Evolutionary conservation across 495 filamentous ascomycete genomes (phyloP).

Genomic region (Aspergillus funiculosus): DNA sequence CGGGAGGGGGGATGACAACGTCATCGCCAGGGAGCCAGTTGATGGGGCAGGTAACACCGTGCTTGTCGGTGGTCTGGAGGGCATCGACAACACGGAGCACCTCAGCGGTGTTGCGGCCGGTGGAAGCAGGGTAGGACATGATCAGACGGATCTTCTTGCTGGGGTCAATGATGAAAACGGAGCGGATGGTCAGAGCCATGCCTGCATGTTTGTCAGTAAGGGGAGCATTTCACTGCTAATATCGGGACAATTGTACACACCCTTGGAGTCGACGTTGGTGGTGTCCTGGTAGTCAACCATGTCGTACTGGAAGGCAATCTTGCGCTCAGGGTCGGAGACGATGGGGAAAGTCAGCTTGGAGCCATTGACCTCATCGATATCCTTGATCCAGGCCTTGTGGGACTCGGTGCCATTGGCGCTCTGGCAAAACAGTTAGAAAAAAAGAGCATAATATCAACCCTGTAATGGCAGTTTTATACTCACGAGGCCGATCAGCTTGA

Average conservation of each 20-base stretch:
- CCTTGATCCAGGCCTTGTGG: conserved; percentile 77
- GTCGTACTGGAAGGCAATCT: conserved; percentile 88
- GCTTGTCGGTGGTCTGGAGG: conserved; percentile 94
- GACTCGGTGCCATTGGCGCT: conserved; percentile 48
- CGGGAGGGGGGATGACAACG: conserved; percentile 87
- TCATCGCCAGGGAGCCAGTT: conserved; percentile 89
- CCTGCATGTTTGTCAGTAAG: conserved; percentile 12
- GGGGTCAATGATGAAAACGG: conserved; percentile 97
- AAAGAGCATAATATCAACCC: not conserved
- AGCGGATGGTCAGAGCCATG: conserved; percentile 97
- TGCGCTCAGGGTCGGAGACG: conserved; percentile 92
- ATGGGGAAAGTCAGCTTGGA: conserved; percentile 86
- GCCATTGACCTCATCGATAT: conserved; percentile 88
- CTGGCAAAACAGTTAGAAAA: conserved; percentile 26
- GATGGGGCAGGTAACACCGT: conserved; percentile 88
- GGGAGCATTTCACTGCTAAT: too few relatives aligned
- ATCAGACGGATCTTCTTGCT: conserved; percentile 97
- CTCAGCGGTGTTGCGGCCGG: conserved; percentile 93
- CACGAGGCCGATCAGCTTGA: conserved; percentile 93
- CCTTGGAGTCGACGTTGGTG: conserved; percentile 91
- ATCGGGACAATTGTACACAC: conserved; percentile 24
- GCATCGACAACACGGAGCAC: conserved; percentile 94
- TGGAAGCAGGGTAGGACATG: conserved; percentile 93
- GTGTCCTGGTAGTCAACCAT: conserved; percentile 87
- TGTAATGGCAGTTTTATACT: conserved; percentile 52